phyloP scores from a whole-genome alignment of 202 grass and related monocot species.

The Panicum hallii region DNA sequence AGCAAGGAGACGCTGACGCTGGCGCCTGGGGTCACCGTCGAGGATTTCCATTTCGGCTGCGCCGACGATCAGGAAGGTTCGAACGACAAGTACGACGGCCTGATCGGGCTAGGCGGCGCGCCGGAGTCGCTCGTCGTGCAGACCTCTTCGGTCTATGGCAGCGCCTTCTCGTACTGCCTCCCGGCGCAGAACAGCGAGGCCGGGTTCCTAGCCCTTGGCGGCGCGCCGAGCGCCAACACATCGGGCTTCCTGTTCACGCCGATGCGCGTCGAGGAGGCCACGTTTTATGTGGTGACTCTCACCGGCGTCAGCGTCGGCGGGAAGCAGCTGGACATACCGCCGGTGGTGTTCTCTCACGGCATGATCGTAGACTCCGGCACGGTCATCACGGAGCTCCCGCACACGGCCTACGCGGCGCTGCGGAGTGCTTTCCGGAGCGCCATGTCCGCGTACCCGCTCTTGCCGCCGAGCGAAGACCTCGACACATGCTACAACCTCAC shows the following conservation, averaged over 20 bases:
- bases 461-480: slow-evolving; percentile 36
- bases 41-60: slow-evolving; percentile 52
- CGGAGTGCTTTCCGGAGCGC: slow-evolving; percentile 49
- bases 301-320: slow-evolving; percentile 60
- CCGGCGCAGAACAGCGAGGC: background rate
- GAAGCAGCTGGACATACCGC: slow-evolving; percentile 39
- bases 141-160: background rate
- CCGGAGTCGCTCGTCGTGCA: slow-evolving; percentile 38
- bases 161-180: slow-evolving; percentile 51
- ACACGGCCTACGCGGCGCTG: slow-evolving; percentile 55
- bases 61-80: slow-evolving; percentile 22
- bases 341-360: slow-evolving; percentile 29
- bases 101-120: slow-evolving; percentile 43
- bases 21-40: background rate
- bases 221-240: background rate
- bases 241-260: slow-evolving; percentile 45
- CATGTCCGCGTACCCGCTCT: slow-evolving; percentile 58
- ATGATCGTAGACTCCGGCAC: slow-evolving; percentile 68
- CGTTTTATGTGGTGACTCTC: slow-evolving; percentile 61
- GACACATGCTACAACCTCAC: slow-evolving; percentile 81
- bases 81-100: slow-evolving; percentile 35
- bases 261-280: slow-evolving; percentile 10
- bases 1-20: slow-evolving; percentile 36
- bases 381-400: slow-evolving; percentile 44
- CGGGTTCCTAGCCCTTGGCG: slow-evolving; percentile 24